These are phyloP conservation scores for Cydonia oblonga DNA, from an alignment of 331 rosid genomes.

Conservation along the genomic window DNA sequence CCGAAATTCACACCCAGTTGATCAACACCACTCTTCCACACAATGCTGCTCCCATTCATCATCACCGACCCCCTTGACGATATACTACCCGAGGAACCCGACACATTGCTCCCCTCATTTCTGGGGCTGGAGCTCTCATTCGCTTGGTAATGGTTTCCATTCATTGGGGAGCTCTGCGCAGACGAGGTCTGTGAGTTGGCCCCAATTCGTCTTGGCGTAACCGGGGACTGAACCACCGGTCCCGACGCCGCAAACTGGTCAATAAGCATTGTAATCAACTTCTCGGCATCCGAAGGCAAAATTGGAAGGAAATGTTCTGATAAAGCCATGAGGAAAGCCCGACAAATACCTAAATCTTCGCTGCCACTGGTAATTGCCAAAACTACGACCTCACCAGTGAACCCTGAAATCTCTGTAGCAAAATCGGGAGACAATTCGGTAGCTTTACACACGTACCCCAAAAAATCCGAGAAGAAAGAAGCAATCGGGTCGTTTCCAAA, in stretches of 20 bases:
- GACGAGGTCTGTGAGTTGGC: constrained; percentile 48
- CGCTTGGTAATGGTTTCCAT: constrained; percentile 25
- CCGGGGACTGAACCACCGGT: constrained; percentile 20
- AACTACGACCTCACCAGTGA: constrained; percentile 47
- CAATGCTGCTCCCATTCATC: constrained; percentile 53
- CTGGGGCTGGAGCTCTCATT: constrained; percentile 48
- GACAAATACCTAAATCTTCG: constrained; percentile 44
- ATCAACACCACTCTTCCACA: constrained; percentile 61
- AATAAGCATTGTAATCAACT: constrained; percentile 41
- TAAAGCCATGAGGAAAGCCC: constrained; percentile 56
- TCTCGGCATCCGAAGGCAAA: constrained; percentile 45
- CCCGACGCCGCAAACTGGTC: constrained; percentile 42
- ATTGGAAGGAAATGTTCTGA: constrained; percentile 62
- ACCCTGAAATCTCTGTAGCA: constrained; percentile 41
- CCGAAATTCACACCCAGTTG: constrained; percentile 55
- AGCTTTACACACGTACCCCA: constrained; percentile 46
- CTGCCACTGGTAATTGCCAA: constrained; percentile 31
- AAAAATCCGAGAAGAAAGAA: constrained; percentile 52
- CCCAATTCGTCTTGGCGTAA: constrained; percentile 30
- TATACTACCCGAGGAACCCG: constrained; percentile 51
- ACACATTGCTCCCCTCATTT: constrained; percentile 48
- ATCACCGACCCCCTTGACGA: constrained; percentile 45
- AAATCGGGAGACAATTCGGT: constrained; percentile 59
- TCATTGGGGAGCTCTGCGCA: constrained; percentile 72
- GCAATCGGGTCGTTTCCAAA: constrained; percentile 45